Evolutionary conservation across 192 early-diverging fungal species (phyloP).

Genomic region (Haplosporangium gracile): DNA sequence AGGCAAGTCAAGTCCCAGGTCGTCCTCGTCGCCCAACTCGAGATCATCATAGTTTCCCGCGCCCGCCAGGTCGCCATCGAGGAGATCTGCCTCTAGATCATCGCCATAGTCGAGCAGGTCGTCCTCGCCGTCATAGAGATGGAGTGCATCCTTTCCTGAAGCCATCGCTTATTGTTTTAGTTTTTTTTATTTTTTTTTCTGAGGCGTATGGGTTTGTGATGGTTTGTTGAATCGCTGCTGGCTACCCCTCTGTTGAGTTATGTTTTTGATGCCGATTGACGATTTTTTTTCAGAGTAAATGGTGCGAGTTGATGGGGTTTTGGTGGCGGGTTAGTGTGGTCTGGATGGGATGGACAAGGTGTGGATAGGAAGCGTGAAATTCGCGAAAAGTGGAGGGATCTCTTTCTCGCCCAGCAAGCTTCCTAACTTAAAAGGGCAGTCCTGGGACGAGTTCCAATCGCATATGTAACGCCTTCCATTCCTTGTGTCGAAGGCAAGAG

Average conservation of each 20-base stretch:
- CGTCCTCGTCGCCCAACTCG: slow-evolving; percentile 31
- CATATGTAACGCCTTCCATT: too few relatives aligned
- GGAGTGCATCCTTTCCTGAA: slow-evolving; percentile 14
- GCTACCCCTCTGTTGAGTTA: too few relatives aligned
- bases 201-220: neutral
- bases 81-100: slow-evolving; percentile 41
- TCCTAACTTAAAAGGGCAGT: too few relatives aligned
- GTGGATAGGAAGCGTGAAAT: too few relatives aligned
- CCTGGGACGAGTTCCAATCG: too few relatives aligned
- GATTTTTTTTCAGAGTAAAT: neutral
- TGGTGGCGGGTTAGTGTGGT: too few relatives aligned
- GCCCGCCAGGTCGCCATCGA: slow-evolving; percentile 7
- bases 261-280: neutral
- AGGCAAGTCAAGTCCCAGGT: slow-evolving; percentile 8
- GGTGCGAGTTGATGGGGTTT: neutral
- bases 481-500: too few relatives aligned
- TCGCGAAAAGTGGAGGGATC: too few relatives aligned
- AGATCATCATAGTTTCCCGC: slow-evolving; percentile 34
- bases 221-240: neutral
- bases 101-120: slow-evolving; percentile 52
- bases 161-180: neutral
- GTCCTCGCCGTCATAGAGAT: slow-evolving; percentile 31
- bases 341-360: too few relatives aligned
- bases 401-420: too few relatives aligned
- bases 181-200: neutral